Base-by-base conservation (phyloP, 148 eudicot genomes). In the Pharnaceum exiguum region DNA sequence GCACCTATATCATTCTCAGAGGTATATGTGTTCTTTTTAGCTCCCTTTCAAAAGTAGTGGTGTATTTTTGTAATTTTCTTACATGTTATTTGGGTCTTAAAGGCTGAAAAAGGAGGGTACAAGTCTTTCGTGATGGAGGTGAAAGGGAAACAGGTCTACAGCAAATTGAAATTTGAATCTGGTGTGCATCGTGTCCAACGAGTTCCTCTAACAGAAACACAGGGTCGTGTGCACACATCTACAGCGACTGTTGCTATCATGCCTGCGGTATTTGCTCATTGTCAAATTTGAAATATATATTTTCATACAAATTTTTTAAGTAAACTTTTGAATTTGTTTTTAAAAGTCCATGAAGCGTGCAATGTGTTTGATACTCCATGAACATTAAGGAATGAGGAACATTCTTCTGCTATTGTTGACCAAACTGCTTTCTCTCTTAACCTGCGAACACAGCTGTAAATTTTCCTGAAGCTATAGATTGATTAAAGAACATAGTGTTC, bases 131-230 rank as follows among this genome's bases (percentile, higher is more conserved):
- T 94, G 38, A 89, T 94, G 99, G 99, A 89, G 76, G 81, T 94
- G 56, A 89, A 86, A 82, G 99, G 99, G 57, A 82, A 68, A 6
- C 70, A 84, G 39, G 99, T 94, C 51, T 94, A 94, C 65, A 94
- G 99, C 85, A 94, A 89, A 72, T 63, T 94, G 59, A 94, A 94
- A 60, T 89, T 72, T 36, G 99, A 94, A 64, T 85, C 96, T 55
- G 96, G 99, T 50, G 99, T 94, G 55, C 99, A 94, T 71, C 89
- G 99, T 25, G 99, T 94, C 77, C 99, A 94, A 55, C 89, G 99
- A 56, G 99, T 94, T 64, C 99, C 99, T 66, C 80, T 72, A 59
- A 94, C 99, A 68, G 99, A 94, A 84, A 58, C 96, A 53, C 99
- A 94, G 74, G 99, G 99, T 27, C 95, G 99, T 66, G 90, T 94